A percentile compares a stretch with the other conserved stretches of the same genome.
Evolutionary conservation across 768 basidiomycete genomes (phyloP).

Genomic region (Mycena vitilis): DNA sequence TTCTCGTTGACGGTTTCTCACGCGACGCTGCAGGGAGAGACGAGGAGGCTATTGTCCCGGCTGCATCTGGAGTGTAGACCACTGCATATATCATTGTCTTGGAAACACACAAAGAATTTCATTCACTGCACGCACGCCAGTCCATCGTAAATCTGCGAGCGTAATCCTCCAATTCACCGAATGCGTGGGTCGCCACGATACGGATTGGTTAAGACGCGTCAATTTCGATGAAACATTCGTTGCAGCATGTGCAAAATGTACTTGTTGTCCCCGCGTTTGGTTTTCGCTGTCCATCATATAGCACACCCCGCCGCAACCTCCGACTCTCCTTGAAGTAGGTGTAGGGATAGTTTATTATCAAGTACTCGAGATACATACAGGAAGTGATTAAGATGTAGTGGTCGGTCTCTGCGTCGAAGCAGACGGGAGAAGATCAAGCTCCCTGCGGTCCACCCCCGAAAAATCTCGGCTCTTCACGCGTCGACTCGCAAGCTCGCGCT

Average conservation of each 20-base stretch:
- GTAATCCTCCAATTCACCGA: no score
- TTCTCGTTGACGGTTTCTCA: slow-evolving; percentile 9
- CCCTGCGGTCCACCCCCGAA: slow-evolving; percentile 73
- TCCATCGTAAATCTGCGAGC: no score
- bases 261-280: no score
- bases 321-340: not conserved
- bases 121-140: no score
- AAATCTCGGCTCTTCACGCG: slow-evolving; percentile 78
- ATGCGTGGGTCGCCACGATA: no score
- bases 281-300: no score
- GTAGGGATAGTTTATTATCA: not conserved
- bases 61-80: slow-evolving; percentile 65
- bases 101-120: no score
- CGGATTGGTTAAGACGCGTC: no score
- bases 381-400: not conserved
- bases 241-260: no score
- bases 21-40: slow-evolving; percentile 68
- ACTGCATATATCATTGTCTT: slow-evolving; percentile 12
- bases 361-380: not conserved
- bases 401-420: not conserved
- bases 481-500: slow-evolving; percentile 77
- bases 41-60: slow-evolving; percentile 77
- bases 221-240: no score
- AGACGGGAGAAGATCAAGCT: slow-evolving; percentile 69
- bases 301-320: no score